Evolutionary conservation across 2,329 filamentous ascomycete species (phyloP).

Genomic region (Chrysoporthe deuterocubensis): DNA sequence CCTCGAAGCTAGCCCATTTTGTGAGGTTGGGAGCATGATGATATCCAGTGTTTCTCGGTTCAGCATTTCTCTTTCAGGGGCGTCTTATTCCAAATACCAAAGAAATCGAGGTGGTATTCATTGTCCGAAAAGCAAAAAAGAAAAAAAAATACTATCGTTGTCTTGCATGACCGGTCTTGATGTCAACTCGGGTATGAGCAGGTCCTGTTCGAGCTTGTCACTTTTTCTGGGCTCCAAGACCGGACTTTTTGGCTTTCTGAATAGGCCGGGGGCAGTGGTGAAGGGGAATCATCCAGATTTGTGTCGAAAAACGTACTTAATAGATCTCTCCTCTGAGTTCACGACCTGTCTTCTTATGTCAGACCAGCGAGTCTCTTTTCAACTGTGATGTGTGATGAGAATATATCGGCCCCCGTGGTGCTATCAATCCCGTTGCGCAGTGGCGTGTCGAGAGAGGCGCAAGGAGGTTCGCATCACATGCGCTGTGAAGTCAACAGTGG

Average conservation of each 20-base stretch:
- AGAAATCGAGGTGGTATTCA: no score
- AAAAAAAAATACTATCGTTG: not conserved
- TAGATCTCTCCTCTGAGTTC: constrained; percentile 14
- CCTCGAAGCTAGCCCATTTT: not conserved
- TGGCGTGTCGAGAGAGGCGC: no score
- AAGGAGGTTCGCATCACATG: not conserved
- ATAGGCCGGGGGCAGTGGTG: not conserved
- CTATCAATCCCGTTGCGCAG: no score
- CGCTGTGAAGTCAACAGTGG: not conserved
- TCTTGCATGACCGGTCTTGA: not conserved
- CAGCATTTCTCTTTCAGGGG: not conserved
- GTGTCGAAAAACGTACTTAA: constrained; percentile 20
- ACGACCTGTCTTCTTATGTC: no score
- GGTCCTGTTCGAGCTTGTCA: not conserved
- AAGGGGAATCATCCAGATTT: not conserved
- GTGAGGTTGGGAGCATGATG: constrained; percentile 4
- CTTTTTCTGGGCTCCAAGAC: not conserved
- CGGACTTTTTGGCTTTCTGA: not conserved
- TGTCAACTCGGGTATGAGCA: not conserved
- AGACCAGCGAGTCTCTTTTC: no score
- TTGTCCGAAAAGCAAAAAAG: no score
- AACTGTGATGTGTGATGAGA: no score
- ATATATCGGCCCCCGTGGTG: no score
- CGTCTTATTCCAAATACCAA: no score
- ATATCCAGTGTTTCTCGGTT: constrained; percentile 20